Conservation (phyloP, 2,329 filamentous ascomycete genomes). For the Colletotrichum spaethianum region DNA sequence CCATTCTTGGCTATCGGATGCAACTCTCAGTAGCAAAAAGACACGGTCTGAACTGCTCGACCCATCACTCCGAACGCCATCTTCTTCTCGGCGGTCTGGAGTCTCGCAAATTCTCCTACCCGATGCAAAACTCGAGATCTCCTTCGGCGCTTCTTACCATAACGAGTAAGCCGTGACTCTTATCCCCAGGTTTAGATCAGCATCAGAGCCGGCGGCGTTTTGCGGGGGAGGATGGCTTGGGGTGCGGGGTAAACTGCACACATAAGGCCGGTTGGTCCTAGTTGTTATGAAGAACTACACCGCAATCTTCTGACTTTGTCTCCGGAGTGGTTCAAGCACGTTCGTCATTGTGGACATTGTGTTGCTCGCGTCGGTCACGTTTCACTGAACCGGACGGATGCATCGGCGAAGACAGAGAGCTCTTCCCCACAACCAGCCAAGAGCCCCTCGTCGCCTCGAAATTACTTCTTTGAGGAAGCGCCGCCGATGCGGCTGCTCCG, state of each 20-base stretch:
- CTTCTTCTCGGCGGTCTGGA: slow-evolving; percentile 22
- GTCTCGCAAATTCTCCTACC: slow-evolving; percentile 13
- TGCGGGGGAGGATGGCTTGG: slow-evolving; percentile 6
- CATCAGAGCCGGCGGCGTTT: background rate
- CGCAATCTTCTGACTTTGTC: background rate
- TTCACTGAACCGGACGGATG: slow-evolving; percentile 4
- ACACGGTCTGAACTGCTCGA: slow-evolving; percentile 1
- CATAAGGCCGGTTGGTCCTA: slow-evolving; percentile 23
- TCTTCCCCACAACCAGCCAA: slow-evolving; percentile 1
- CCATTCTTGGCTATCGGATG: background rate
- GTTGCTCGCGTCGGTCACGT: background rate
- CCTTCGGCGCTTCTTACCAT: slow-evolving; percentile 9
- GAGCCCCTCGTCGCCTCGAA: background rate
- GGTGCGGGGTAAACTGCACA: slow-evolving; percentile 24
- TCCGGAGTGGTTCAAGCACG: slow-evolving; percentile 4
- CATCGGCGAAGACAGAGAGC: background rate
- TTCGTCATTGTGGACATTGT: background rate
- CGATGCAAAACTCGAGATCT: slow-evolving; percentile 20
- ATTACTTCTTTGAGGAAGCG: slow-evolving; percentile 23
- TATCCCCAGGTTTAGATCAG: slow-evolving; percentile 2
- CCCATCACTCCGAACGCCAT: slow-evolving; percentile 23
- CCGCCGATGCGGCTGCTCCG: slow-evolving; percentile 29
- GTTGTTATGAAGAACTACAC: slow-evolving; percentile 8
- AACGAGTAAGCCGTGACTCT: background rate
- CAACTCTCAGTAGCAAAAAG: background rate